Base-by-base conservation (phyloP, 306 rosid genomes). In the Corylus heterophylla region DNA sequence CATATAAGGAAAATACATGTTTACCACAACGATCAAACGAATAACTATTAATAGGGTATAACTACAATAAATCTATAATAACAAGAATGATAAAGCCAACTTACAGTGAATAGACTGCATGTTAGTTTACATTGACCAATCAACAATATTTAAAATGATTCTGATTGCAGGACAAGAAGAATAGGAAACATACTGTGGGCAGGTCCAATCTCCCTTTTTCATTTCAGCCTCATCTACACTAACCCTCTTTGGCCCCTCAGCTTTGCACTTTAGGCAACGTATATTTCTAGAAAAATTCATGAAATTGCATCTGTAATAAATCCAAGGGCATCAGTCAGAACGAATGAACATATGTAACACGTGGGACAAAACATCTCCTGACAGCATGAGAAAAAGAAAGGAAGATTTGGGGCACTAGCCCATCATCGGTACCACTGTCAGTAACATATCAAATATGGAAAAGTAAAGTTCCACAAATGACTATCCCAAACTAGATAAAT, bases 201-300 rank as follows among this genome's bases (percentile, higher is more conserved):
- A 96, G 71, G 79, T 81, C 99, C 99, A 96, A 81, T 96, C 99
- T 76, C 99, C 98, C 68, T 83, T 89, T 88, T 93, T 91, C 91
- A 74, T 89, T 85, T 86, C 88, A 78, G 86, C 81, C 71, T 76
- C 77, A 49, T 56, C 76, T 42, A 14, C 27, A 58, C 6, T 55
- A 49, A 62, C 68, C 76, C 74, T 85, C 69, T 84, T 81, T 9
- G 94, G 93, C 75, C 97, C 90, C 73, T 86, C 88, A 59, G 86
- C 74, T 73, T 88, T 76, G 82, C 99, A 96, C 90, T 93, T 80
- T 56, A 87, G 81, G 89, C 99, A 96, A 54, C 47, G 59, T 14
- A 47, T 17, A 70, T 96, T 96, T 86, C 91, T 85, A n/a, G 91
- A 74, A 78, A 96, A 96, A 77, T 96, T 96, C 87, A 90, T 71